Base-by-base conservation (phyloP, 345 rosid species). In the Populus tremula region DNA sequence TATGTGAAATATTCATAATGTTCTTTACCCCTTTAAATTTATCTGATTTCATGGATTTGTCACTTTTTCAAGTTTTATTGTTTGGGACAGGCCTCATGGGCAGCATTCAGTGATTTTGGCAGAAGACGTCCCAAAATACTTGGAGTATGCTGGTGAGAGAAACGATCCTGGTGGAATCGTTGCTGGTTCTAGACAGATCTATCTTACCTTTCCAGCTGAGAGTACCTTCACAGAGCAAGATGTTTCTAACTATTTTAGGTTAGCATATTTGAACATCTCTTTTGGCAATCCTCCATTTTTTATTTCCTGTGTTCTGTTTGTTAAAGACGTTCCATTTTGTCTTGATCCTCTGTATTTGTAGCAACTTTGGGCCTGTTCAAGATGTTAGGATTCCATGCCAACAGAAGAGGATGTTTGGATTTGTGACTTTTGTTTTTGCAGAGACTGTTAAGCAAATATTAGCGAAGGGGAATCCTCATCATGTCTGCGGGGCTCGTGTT, bases 321-420 rank as follows among this genome's bases (percentile, higher is more conserved):
- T 25, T 59, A 43, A 53, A 59, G 70, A 38, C 36, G 62, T 73
- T 8, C n/a, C 35, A 13, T 49, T 14, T 76, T 21, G 43, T 20
- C 31, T 35, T 4, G 10, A 17, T 41, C 16, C 12, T 71, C 73
- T 31, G n/a, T 6, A 56, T 50, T n/a, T 87, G 84, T 73, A 92
- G 97, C 84, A 86, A 88, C 83, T 91, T 89, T 9, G 99, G 99
- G 61, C 91, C 87, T 5, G 99, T 96, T 65, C 93, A 93, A 81
- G 98, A 96, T 76, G 99, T 94, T 43, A 86, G 99, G 91, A 92
- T 96, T 78, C 99, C 99, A 16, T 89, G 93, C 88, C 99, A 93
- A 47, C 91, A 92, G 76, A 91, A 89, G 86, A 86, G 97, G 84
- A 94, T 96, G 99, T 96, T 91, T 67, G 99, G 98, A 53, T 96